These are phyloP conservation scores for Phytophthora litchii DNA, from an alignment of 352 stramenopile genomes.

Conservation along the genomic window DNA sequence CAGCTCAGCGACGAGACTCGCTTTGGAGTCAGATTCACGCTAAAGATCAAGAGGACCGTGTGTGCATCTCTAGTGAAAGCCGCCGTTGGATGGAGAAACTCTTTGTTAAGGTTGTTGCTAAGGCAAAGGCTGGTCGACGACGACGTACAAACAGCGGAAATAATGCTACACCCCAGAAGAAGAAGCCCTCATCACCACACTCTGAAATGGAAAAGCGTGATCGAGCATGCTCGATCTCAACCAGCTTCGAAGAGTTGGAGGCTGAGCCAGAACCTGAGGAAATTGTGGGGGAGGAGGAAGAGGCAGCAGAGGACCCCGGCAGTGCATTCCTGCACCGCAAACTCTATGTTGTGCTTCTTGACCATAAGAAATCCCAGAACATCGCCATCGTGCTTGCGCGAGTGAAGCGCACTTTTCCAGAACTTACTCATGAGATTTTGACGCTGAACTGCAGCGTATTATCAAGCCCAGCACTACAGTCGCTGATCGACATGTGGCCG, in stretches of 20 bases:
- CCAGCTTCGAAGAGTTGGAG: constrained; percentile 28
- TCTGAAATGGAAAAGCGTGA: constrained; percentile 27
- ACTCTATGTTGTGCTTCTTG: constrained; percentile 67
- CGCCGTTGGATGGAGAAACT: constrained; percentile 73
- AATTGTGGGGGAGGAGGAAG: constrained; percentile 13
- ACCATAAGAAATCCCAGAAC: constrained; percentile 88
- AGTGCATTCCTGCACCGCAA: constrained; percentile 48
- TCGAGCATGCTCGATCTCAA: constrained; percentile 13
- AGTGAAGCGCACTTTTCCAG: constrained; percentile 64
- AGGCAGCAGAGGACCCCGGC: constrained; percentile 1
- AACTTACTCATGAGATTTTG: constrained; percentile 69
- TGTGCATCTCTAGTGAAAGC: constrained; percentile 65
- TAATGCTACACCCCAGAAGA: constrained; percentile 15
- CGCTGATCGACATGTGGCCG: constrained; percentile 85
- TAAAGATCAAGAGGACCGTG: constrained; percentile 27
- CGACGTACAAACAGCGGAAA: constrained; percentile 20
- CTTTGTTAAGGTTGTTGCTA: constrained; percentile 63
- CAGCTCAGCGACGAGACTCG: constrained; percentile 42
- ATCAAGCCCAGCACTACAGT: constrained; percentile 68
- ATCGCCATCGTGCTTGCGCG: constrained; percentile 81
- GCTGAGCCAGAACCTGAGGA: constrained; percentile 28
- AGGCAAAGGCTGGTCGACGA: constrained; percentile 30
- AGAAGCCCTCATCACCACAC: background rate
- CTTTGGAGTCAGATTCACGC: constrained; percentile 56
- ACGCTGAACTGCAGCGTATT: constrained; percentile 69